Evolutionary conservation across 116 monocot species (phyloP), one percentile per base, ranked within the genome.

Genomic region (Trichopus zeylanicus): DNA sequence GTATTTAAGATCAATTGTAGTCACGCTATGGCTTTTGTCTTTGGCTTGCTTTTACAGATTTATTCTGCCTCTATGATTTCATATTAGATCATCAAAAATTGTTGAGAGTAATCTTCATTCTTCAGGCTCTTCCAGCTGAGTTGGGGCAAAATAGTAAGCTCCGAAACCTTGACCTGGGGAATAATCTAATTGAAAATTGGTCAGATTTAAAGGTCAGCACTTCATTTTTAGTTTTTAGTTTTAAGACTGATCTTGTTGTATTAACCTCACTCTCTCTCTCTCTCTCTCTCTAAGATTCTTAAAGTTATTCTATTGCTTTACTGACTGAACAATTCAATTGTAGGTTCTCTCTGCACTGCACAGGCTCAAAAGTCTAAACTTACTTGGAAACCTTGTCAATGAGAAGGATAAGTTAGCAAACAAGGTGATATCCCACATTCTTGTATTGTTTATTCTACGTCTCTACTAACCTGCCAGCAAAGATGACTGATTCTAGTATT

Each of bases 101-200:
- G 13, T n/a, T 42, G 42, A 20, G 33, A n/a, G 59, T 16, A 27
- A 0, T 53, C n/a, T 67, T 61, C 35, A 51, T 46, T 68, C 33
- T 74, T 6, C 73, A 94, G 94, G 55, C 30, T 54, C 72, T 94
- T 18, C 83, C 89, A 8, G 27, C 68, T 30, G 78, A 86, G 32
- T 48, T 94, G 63, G 69, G 57, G 12, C 47, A 53, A 59, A 94
- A 94, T 66, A 33, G 37, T 37, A 86, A 53, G 48, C 81, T 94
- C 26, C 83, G 63, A 53, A 80, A 71, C 47, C 67, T 89, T 28
- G 94, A 94, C 83, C 26, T 94, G 25, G 94, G 94, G 55, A 86
- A 83, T 63, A 94, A 94, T 54, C 72, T 71, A 16, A 89, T 95
- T 60, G 83, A 78, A 62, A 79, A 75, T 15, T 66, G 56, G 39